Base-by-base conservation (phyloP, 139 green algal genomes). In the Auxenochlorella pyrenoidosa region DNA sequence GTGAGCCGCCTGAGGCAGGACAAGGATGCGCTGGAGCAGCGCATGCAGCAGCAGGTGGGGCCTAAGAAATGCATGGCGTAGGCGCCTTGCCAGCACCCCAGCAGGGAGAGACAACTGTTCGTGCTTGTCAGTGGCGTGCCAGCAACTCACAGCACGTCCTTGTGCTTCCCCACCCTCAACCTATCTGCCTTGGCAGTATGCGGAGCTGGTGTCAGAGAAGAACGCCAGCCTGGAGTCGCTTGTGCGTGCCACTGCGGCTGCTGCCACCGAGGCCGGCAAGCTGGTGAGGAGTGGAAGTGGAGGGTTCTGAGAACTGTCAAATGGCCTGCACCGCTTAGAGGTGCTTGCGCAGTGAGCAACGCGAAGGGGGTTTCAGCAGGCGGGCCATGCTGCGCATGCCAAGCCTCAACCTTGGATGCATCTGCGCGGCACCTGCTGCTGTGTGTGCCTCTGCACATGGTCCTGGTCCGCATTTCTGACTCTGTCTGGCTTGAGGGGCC, bases 151-250 rank as follows among this genome's bases (percentile, higher is more conserved):
- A n/a, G n/a, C n/a, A n/a, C n/a, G n/a, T n/a, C n/a, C n/a, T n/a
- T n/a, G n/a, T n/a, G 16, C 41, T 40, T 24, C 5, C 32, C 10
- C 16, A 43, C 68, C 68, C 4, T 41, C 68, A 41, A n/a, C n/a
- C n/a, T n/a, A n/a, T n/a, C n/a, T n/a, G n/a, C n/a, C n/a, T n/a
- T n/a, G n/a, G n/a, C n/a, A 82, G 75, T 51, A 82, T 24, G 28
- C 43, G 58, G 58, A 82, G 75, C 75, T 82, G 28, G 44, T 66
- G 26, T 70, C 79, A 6, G 88, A 91, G 75, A 89, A 91, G 75
- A 60, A 89, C 13, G 88, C 83, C 54, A 65, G 32, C 30, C 43
- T 89, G 44, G 88, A 88, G 26, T 86, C 83, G 16, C 87, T 91
- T 60, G 86, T 82, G 36, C 83, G 84, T 28, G 88, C 75, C 63